phyloP scores from a whole-genome alignment of 768 basidiomycete species.

The Collybia sp. region DNA sequence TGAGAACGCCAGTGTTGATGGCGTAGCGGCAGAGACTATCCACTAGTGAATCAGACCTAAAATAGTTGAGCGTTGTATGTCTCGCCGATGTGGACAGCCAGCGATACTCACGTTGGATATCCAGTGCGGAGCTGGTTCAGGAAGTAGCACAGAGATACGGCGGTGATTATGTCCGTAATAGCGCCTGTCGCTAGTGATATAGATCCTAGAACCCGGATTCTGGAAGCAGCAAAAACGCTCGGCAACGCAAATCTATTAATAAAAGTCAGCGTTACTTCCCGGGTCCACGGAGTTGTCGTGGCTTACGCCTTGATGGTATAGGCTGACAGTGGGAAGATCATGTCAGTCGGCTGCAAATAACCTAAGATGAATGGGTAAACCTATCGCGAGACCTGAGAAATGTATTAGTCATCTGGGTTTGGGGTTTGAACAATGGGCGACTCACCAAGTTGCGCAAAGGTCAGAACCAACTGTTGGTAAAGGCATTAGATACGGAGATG shows the following conservation, averaged over 20 bases:
- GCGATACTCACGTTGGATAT: constrained; percentile 35
- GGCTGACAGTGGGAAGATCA: constrained; percentile 17
- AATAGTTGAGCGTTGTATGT: neutral
- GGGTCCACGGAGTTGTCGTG: neutral
- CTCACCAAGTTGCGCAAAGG: constrained; percentile 46
- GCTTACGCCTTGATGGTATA: constrained; percentile 44
- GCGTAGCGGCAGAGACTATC: constrained; percentile 55
- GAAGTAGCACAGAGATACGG: constrained; percentile 54
- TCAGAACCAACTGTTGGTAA: constrained; percentile 38
- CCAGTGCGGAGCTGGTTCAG: constrained; percentile 53
- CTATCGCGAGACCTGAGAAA: constrained; percentile 28
- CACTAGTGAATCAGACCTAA: constrained; percentile 57
- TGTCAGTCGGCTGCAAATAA: neutral
- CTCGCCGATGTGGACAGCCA: neutral
- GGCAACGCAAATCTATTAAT: constrained; percentile 34
- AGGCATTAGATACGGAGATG: constrained; percentile 1
- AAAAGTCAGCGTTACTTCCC: neutral
- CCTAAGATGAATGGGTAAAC: constrained; percentile 12
- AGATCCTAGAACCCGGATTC: constrained; percentile 48
- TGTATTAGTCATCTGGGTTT: neutral
- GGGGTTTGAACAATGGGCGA: constrained; percentile 6
- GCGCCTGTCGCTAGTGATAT: constrained; percentile 49
- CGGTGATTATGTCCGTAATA: constrained; percentile 54
- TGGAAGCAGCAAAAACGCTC: constrained; percentile 33
- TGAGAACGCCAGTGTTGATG: constrained; percentile 61